Percentiles rank a stretch among this genome's conserved stretches.
Evolutionary conservation across 2,329 filamentous ascomycete species (phyloP).

Genomic region (Phaeosphaeria sp.): DNA sequence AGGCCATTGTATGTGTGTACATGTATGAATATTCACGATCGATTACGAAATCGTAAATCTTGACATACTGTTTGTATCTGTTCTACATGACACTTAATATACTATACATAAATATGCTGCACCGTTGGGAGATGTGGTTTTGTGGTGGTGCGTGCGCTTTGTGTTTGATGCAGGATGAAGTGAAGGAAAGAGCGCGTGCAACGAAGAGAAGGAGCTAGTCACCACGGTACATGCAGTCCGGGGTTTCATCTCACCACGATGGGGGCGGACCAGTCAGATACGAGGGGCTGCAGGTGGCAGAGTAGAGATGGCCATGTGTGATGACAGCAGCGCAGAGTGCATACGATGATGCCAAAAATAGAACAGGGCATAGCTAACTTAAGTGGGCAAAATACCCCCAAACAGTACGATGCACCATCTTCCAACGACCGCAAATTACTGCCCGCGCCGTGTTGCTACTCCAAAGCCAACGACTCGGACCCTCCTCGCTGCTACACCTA

Average conservation of each 20-base stretch:
- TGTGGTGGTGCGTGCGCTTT: not conserved
- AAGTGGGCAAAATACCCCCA: conserved; percentile 34
- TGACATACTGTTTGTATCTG: too few species aligned
- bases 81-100: too few species aligned
- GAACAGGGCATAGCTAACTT: conserved; percentile 18
- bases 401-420: conserved; percentile 25
- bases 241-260: not conserved
- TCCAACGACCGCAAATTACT: conserved; percentile 39
- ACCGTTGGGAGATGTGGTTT: too few species aligned
- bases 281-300: too few species aligned
- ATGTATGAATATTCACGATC: too few species aligned
- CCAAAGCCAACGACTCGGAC: not conserved
- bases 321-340: not conserved
- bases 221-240: not conserved
- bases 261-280: not conserved
- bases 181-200: not conserved
- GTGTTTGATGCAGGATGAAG: not conserved
- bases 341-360: conserved; percentile 1
- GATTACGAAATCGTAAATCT: too few species aligned
- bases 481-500: not conserved
- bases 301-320: not conserved
- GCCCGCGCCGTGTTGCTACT: conserved; percentile 2
- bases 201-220: not conserved
- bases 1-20: too few species aligned
- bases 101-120: too few species aligned